Evolutionary conservation across 352 stramenopile species (phyloP).

Genomic region (Phytophthora rubi): DNA sequence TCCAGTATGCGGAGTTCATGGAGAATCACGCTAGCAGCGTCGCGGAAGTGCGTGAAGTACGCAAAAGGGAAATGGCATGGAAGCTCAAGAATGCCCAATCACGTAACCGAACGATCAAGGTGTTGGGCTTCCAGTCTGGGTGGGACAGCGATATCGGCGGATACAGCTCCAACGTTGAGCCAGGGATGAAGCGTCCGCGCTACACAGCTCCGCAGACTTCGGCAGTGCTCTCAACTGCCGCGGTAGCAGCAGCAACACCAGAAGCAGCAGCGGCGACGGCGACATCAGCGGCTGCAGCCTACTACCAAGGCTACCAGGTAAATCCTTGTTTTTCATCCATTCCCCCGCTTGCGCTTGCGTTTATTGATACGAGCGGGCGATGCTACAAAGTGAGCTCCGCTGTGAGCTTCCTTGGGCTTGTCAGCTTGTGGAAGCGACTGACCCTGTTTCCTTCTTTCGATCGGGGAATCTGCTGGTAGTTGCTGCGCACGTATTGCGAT

Average conservation of each 20-base stretch:
- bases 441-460: conserved; percentile 41
- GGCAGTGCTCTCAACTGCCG: conserved; percentile 19
- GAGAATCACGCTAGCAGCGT: conserved; percentile 57
- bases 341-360: conserved; percentile 29
- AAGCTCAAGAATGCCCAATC: conserved; percentile 68
- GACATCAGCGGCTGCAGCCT: conserved; percentile 46
- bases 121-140: conserved; percentile 55
- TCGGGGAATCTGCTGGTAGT: conserved; percentile 29
- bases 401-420: conserved; percentile 22
- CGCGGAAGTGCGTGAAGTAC: conserved; percentile 54
- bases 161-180: conserved; percentile 44
- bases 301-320: conserved; percentile 88
- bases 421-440: conserved; percentile 31
- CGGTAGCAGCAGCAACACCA: conserved; percentile 26
- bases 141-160: conserved; percentile 25
- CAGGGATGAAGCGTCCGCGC: conserved; percentile 61
- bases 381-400: conserved; percentile 22
- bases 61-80: conserved; percentile 65
- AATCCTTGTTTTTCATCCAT: conserved; percentile 31
- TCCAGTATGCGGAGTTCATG: conserved; percentile 81
- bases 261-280: conserved; percentile 21
- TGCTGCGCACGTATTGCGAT: conserved; percentile 34
- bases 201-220: conserved; percentile 43
- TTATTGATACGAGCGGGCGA: conserved; percentile 23
- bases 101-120: conserved; percentile 60